These are phyloP conservation scores for Suhomyces sp. DNA, from an alignment of 805 yeast species.

Conservation along the genomic window DNA sequence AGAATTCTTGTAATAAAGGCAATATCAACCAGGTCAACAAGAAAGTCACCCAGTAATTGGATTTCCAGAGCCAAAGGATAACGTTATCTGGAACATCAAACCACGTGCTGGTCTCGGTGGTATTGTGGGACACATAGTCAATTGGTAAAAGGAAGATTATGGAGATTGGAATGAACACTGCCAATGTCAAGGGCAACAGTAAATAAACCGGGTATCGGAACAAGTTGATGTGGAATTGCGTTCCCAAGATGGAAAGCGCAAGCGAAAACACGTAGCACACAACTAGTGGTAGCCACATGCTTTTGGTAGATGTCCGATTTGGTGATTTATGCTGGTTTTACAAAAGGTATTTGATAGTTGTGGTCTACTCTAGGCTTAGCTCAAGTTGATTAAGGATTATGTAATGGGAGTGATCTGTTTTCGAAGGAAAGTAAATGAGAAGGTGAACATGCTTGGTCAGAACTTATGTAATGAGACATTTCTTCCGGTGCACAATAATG, in stretches of 20 bases:
- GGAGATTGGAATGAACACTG: constrained; percentile 74
- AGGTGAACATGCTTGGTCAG: too few relatives aligned
- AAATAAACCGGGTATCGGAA: constrained; percentile 40
- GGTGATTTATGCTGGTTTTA: too few relatives aligned
- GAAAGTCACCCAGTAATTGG: constrained; percentile 80
- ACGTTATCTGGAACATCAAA: constrained; percentile 47
- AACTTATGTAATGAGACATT: too few relatives aligned
- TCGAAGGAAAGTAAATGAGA: too few relatives aligned
- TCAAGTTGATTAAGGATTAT: too few relatives aligned
- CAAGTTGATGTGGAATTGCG: constrained; percentile 36
- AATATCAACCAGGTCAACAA: constrained; percentile 73
- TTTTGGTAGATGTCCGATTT: too few relatives aligned
- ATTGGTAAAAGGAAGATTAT: constrained; percentile 72
- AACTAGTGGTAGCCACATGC: constrained; percentile 22
- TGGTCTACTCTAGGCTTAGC: too few relatives aligned
- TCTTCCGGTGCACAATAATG: too few relatives aligned
- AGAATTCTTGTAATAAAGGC: constrained; percentile 73
- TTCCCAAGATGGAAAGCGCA: constrained; percentile 29
- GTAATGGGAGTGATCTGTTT: too few relatives aligned
- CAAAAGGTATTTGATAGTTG: too few relatives aligned
- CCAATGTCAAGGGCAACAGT: constrained; percentile 48
- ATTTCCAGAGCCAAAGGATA: constrained; percentile 64
- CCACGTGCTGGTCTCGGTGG: constrained; percentile 32
- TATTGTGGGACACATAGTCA: constrained; percentile 61
- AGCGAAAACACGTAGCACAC: constrained; percentile 30